phyloP scores from a whole-genome alignment of 164 flowering plant species.

The Cinnamomum micranthum region DNA sequence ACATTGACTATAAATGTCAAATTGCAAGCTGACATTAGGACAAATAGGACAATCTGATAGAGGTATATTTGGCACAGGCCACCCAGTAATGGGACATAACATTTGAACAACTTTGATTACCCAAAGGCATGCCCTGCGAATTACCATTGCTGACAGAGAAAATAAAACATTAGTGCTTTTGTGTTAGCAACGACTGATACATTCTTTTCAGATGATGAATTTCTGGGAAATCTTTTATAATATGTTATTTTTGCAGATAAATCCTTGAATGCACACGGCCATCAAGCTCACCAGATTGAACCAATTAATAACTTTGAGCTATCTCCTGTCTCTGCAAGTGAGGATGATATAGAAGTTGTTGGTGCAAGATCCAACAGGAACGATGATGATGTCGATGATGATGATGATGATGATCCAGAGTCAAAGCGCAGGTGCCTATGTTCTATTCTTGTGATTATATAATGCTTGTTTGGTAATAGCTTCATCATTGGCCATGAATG shows the following conservation, averaged over 20 bases:
- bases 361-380: slow-evolving; percentile 19
- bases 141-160: not conserved
- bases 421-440: slow-evolving; percentile 39
- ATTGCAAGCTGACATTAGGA: not conserved
- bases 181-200: not conserved
- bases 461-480: not conserved
- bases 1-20: not conserved
- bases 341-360: slow-evolving; percentile 22
- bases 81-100: not conserved
- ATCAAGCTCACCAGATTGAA: slow-evolving; percentile 21
- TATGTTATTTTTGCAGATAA: slow-evolving; percentile 28
- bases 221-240: slow-evolving; percentile 5
- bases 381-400: slow-evolving; percentile 33
- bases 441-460: not conserved
- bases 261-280: slow-evolving; percentile 20
- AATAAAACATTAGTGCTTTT: not conserved
- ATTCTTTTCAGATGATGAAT: not conserved
- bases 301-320: slow-evolving; percentile 18
- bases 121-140: too few species aligned
- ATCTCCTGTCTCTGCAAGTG: slow-evolving; percentile 23
- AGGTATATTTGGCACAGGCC: not conserved
- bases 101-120: not conserved
- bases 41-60: not conserved
- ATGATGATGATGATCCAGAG: slow-evolving; percentile 37
- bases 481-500: not conserved